Evolutionary conservation across 2,329 filamentous ascomycete genomes (phyloP).

Genomic region (Ceratocystis colombiana): DNA sequence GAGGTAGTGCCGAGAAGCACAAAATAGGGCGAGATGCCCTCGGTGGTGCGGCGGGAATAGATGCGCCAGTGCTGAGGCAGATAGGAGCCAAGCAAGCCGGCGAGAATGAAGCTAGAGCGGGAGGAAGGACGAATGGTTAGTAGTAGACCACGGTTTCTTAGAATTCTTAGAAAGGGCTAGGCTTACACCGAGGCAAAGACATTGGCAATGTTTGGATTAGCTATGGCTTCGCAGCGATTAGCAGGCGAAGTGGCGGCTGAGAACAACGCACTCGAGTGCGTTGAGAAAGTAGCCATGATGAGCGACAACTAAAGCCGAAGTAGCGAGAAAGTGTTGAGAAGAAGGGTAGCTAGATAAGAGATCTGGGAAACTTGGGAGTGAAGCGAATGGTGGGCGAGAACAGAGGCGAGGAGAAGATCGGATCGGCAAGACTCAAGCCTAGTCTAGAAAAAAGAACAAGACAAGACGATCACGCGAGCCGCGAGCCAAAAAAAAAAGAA

Average conservation of each 20-base stretch:
- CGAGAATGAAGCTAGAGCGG: conserved; percentile 53
- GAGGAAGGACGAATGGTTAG: background rate
- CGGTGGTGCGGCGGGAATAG: conserved; percentile 71
- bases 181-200: conserved; percentile 26
- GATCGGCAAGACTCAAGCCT: background rate
- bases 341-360: background rate
- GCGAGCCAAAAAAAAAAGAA: background rate
- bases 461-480: background rate
- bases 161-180: background rate
- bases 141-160: background rate
- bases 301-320: too few species aligned
- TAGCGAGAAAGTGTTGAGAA: background rate
- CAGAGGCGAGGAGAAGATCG: background rate
- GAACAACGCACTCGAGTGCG: conserved; percentile 22
- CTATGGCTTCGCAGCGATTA: conserved; percentile 26
- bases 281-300: conserved; percentile 30
- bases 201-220: conserved; percentile 25
- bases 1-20: conserved; percentile 88
- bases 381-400: background rate
- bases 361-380: background rate
- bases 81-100: conserved; percentile 87
- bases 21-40: conserved; percentile 92
- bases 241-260: conserved; percentile 14
- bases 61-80: conserved; percentile 92
- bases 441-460: too few species aligned